Evolutionary conservation across 2,329 filamentous ascomycete species (phyloP), one percentile per base, ranked within the genome.

Genomic region (Uncinocarpus reesii): DNA sequence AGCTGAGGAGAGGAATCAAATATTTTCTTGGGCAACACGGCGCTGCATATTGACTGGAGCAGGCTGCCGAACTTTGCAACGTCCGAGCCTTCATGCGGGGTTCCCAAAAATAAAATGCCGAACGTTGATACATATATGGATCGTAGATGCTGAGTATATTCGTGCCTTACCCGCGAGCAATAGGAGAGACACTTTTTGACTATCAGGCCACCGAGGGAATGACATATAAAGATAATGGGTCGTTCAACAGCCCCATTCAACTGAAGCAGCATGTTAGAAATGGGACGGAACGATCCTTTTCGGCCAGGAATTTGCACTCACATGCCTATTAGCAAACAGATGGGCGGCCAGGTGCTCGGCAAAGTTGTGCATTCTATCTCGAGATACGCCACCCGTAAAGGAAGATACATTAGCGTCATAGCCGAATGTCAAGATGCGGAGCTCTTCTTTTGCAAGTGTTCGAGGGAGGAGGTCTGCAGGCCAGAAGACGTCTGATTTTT

Each of bases 81-180:
- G 53, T 81, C 80, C 1, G 82, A 79, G 7, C 83, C 84, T 15
- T 74, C 78, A 61, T 88, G 84, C 5, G 84, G 84, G 11, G 84
- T 89, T 11, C 84, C 84, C 23, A 89, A 72, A 61, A 89, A 89
- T 28, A 88, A 72, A 49, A 88, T 77, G 20, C 80, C 84, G 58
- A 81, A 88, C 0, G 84, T 88, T 1, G 82, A 86, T 7, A 86
- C 75, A 55, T 77, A 86, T 45, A 87, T 77, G 8, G 81, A 81
- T 16, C 82, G 76, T 29, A 79, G 73, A 48, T 83, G 75, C 52
- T 84, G 77, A 31, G 80, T 75, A 55, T 78, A 73, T 48, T 75
- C 72, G 18, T 72, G 73, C 6, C 70, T 72, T 10, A 84, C 61
- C 56, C 79, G 81, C 55, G 77, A 76, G 38, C 80, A 83, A 60